These are phyloP conservation scores for Thermoascus crustaceus DNA, from an alignment of 2,329 filamentous ascomycete genomes.

Conservation along the genomic window DNA sequence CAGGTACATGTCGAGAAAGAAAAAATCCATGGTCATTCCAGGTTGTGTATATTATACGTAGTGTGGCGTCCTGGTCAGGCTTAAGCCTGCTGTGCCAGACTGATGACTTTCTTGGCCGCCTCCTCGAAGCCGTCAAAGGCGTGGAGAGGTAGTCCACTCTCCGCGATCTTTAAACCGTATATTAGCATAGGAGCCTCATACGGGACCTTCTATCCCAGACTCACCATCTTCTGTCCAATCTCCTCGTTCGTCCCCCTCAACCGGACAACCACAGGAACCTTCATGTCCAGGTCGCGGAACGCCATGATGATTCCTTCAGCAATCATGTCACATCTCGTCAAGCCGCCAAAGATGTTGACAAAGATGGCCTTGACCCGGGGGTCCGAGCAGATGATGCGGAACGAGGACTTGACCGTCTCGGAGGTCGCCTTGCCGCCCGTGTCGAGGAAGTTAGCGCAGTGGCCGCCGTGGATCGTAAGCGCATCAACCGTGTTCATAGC, in stretches of 20 bases:
- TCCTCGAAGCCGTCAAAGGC: slow-evolving; percentile 70
- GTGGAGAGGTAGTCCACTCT: slow-evolving; percentile 59
- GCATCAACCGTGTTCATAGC: slow-evolving; percentile 89
- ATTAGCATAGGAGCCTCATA: background rate
- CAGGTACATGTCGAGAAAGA: no score
- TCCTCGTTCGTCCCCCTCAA: slow-evolving; percentile 68
- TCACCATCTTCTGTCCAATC: slow-evolving; percentile 56
- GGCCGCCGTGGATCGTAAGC: slow-evolving; percentile 58
- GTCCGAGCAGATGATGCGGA: slow-evolving; percentile 65
- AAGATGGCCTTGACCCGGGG: slow-evolving; percentile 62
- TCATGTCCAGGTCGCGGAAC: slow-evolving; percentile 58
- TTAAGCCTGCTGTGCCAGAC: slow-evolving; percentile 36
- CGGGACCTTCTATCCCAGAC: slow-evolving; percentile 15
- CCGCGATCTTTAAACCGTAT: slow-evolving; percentile 53
- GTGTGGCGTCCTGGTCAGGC: no score
- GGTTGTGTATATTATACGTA: no score
- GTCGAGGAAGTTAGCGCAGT: slow-evolving; percentile 77
- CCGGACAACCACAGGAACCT: slow-evolving; percentile 68
- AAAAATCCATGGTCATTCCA: no score
- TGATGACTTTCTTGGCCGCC: slow-evolving; percentile 59
- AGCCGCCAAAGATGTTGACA: slow-evolving; percentile 62
- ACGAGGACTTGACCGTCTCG: slow-evolving; percentile 69
- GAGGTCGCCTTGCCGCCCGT: slow-evolving; percentile 82
- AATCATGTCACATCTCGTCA: slow-evolving; percentile 75
- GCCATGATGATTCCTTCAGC: slow-evolving; percentile 65